Evolutionary conservation across 352 stramenopile genomes (phyloP), one percentile per base, ranked within the genome.

Genomic region (Plasmopara halstedii): DNA sequence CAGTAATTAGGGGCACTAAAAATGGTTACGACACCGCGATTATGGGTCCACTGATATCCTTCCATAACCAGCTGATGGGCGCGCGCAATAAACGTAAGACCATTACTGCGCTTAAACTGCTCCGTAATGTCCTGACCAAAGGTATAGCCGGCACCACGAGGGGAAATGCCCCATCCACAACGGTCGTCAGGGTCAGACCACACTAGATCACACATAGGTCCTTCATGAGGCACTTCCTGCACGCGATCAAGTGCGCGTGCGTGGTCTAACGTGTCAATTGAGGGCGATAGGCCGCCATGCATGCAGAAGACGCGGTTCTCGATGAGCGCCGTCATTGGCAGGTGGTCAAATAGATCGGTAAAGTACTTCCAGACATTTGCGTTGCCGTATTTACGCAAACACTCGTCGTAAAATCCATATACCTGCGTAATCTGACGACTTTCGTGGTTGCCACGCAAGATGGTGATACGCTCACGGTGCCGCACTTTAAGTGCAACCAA

Each of bases 321-420:
- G 45, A 95, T 90, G 21, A 91, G 65, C 50, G 83, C 83, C 50
- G 82, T 89, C 73, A 95, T 91, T 14, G 81, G 81, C 42, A 94
- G 49, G 62, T 88, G 79, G 64, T 94, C 82, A 50, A 94, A 94
- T 34, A 93, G 56, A 59, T 93, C 83, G 13, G 83, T 94, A 43
- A 93, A 94, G 67, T 92, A 92, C 58, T 93, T 91, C 81, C 82
- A 94, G 10, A 94, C 82, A 56, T 93, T 94, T 31, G 77, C 82
- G 43, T 92, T 92, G 69, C 97, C 97, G 72, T 99, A 99, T 76
- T 99, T 99, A 53, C 56, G 51, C 45, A 59, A 41, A 63, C 73
- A 85, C 57, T 88, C 77, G 48, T 88, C 77, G 47, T 87, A 86
- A 42, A 86, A 88, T 32, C 83, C 83, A 52, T 88, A 93, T 50